Evolutionary conservation across 2,329 filamentous ascomycete genomes (phyloP), one percentile per base, ranked within the genome.

Genomic region (Penicillium oxalicum): DNA sequence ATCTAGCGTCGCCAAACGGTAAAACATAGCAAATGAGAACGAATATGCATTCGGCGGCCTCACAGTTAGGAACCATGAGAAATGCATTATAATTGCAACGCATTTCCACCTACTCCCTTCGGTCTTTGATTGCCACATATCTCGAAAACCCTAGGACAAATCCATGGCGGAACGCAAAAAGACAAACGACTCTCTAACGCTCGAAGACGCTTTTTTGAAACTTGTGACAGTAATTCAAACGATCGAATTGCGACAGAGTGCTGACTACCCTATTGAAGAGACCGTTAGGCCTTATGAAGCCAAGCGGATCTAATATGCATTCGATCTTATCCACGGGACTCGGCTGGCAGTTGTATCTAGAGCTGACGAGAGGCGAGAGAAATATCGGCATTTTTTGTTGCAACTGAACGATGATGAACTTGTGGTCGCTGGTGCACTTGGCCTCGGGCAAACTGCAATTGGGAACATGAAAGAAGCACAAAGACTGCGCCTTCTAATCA

Each of bases 281-380:
- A 25, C 32, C 40, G 29, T 42, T 13, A 42, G 25, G 40, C 40
- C 40, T 32, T 27, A 42, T 25, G 40, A 42, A 42, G 18, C 40
- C 26, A 42, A 42, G 40, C 40, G 40, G 11, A 42, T 42, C 29
- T 4, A 42, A 42, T n/a, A 42, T 12, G 40, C 40, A 26, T 42
- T 42, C 29, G 28, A 28, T 42, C 40, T 42, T 42, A 13, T 33
- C 13, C 40, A 42, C 25, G 28, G 40, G 28, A 26, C 40, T 3
- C 40, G 40, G 28, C 40, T 18, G 18, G 7, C 28, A 27, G 40
- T 27, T 42, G 27, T 42, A 32, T 42, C 40, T 28, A 42, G 12
- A 40, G 37, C 18, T 26, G 37, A 40, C 26, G 27, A 42, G 37
- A 42, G 40, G 5, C 28, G 40, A 42, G 40, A 42, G 27, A 33